Conservation (phyloP, 2,329 filamentous ascomycete genomes). For the Ilyonectria destructans region DNA sequence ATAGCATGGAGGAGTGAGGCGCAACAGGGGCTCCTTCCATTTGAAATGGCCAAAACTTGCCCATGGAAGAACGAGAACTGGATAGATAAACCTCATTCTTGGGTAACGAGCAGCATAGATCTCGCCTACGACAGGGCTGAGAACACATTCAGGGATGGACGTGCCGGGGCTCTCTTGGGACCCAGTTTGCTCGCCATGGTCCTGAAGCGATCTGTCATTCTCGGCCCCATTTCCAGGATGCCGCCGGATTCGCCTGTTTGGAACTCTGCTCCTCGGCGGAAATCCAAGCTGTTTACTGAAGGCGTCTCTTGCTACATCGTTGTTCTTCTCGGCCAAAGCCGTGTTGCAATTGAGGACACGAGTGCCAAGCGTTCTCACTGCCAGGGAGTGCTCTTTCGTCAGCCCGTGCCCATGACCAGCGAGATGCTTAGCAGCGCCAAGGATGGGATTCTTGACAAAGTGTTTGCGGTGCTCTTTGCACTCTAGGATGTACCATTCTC, state of each 20-base stretch:
- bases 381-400: background rate
- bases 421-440: slow-evolving; percentile 21
- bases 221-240: background rate
- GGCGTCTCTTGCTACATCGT: background rate
- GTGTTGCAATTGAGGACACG: slow-evolving; percentile 12
- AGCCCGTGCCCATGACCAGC: background rate
- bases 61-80: slow-evolving; percentile 15
- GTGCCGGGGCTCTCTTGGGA: background rate
- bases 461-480: slow-evolving; percentile 10
- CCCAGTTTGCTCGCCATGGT: background rate
- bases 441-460: slow-evolving; percentile 12
- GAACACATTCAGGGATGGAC: background rate
- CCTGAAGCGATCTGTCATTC: background rate
- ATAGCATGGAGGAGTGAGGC: slow-evolving; percentile 5
- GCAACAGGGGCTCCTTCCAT: background rate
- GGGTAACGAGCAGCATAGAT: slow-evolving; percentile 5
- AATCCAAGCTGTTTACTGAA: background rate
- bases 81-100: slow-evolving; percentile 6
- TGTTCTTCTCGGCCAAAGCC: slow-evolving; percentile 11
- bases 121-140: slow-evolving; percentile 5
- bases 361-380: slow-evolving; percentile 15
- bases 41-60: background rate
- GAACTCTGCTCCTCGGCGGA: background rate
- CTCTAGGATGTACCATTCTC: slow-evolving; percentile 25
- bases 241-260: background rate